Evolutionary conservation across 164 flowering plant species (phyloP), one percentile per base, ranked within the genome.

Genomic region (Cinnamomum chago): DNA sequence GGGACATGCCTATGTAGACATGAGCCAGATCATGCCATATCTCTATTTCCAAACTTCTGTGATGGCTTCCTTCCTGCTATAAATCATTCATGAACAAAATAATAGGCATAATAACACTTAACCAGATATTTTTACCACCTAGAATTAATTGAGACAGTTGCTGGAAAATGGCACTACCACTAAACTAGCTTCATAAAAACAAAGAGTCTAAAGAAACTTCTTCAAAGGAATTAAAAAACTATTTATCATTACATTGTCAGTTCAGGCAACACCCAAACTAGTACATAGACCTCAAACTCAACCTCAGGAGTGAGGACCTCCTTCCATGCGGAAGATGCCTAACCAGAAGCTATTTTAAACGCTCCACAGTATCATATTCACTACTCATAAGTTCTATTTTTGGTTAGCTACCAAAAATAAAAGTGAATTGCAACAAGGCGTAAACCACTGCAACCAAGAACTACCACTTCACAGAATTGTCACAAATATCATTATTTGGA

Each of bases 1-100:
- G 92, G 15, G 97, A 92, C 81, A 91, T 77, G 79, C 88, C 89
- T 20, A 83, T 90, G 79, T 95, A 95, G 9, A 92, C 81, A 70
- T 85, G 76, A 72, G 97, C 95, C 65, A 95, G 87, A 79, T 92
- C 99, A 81, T 92, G 96, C 98, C 99, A 95, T 55, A 88, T 89
- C 73, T 95, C 97, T 82, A 88, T 77, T 85, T 95, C 99, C 82
- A 92, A 79, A 50, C 79, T 82, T 72, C 86, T 82, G 62, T 84
- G 83, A 71, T 67, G 76, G 50, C 70, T 81, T 69, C 52, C 80
- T 79, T 72, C 83, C 97, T 90, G 90, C 25, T 71, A 81, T 12
- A 22, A 30, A 30, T 30, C 35, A 30, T 30, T 30, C 35, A 30
- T 30, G 5, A 24, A 30, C 23, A 64, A 27, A 14, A 14, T 27